phyloP scores from a whole-genome alignment of 78 protist genomes.

The Salpingoeca rosetta region DNA sequence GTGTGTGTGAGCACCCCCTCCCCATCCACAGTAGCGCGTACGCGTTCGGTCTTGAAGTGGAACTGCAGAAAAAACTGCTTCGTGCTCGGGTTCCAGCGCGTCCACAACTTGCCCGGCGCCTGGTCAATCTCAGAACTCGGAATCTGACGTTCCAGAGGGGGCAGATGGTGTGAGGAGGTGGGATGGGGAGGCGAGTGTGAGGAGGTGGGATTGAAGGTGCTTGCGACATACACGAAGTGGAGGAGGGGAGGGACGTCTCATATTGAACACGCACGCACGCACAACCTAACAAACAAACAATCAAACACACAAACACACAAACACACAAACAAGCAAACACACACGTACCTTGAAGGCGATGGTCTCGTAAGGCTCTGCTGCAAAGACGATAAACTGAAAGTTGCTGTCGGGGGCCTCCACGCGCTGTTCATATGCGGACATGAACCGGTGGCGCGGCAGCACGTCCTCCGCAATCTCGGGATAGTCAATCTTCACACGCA shows the following conservation, averaged over 20 bases:
- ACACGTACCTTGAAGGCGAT: conserved; percentile 90
- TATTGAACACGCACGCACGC: too few relatives aligned
- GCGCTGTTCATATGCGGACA: conserved; percentile 94
- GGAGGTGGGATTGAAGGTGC: too few relatives aligned
- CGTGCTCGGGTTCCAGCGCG: conserved; percentile 39
- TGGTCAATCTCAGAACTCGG: neutral
- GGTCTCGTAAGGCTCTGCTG: conserved; percentile 97
- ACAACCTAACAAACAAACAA: too few relatives aligned
- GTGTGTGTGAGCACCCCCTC: too few relatives aligned
- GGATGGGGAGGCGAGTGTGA: neutral
- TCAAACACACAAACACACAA: too few relatives aligned
- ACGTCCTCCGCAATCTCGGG: conserved; percentile 87
- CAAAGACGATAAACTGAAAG: conserved; percentile 86
- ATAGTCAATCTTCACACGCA: conserved; percentile 77
- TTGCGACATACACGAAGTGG: too few relatives aligned
- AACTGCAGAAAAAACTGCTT: conserved; percentile 34
- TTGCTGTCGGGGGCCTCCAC: conserved; percentile 56
- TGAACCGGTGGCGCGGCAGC: conserved; percentile 88
- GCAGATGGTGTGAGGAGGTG: too few relatives aligned
- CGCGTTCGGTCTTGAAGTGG: too few relatives aligned
- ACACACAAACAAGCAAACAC: too few relatives aligned
- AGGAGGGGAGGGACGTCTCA: too few relatives aligned
- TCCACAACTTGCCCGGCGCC: conserved; percentile 13
- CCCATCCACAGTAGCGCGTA: too few relatives aligned
- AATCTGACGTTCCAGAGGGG: neutral